Base-by-base conservation (phyloP, 805 yeast species). In the Candida ortonii region DNA sequence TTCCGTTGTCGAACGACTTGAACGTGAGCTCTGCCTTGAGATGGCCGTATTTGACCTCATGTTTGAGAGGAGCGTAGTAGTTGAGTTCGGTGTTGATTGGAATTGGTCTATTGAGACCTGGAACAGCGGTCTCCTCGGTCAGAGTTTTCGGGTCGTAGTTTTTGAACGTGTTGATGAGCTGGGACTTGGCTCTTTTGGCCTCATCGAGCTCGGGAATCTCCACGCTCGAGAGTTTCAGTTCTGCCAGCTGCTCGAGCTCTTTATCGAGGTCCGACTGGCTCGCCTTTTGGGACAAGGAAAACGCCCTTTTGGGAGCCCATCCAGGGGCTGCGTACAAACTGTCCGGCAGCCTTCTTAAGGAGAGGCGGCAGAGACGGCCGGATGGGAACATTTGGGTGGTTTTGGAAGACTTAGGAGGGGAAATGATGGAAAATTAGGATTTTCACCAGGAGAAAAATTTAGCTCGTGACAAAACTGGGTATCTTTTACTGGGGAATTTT, bases 1-100 rank as follows among this genome's bases (percentile, higher is more conserved):
- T 82, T 39, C 76, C 76, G 35, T 75, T 71, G 39, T 81, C 84
- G 57, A 74, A 83, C 7, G 90, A 81, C 46, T 83, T 75, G 48
- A 90, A 70, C 28, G 76, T 77, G 26, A 90, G 54, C 43, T 77
- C 83, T n/a, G 94, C 94, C 14, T 82, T 88, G 39, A 78, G 65
- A 55, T 85, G 78, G 4, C 93, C 89, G 49, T 84, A 74, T 19
- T 76, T 77, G 19, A 72, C 65, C 25, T 78, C 73, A 39, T 80
- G 76, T 52, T 75, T 76, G 43, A 88, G 53, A 2, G 97, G 97
- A 21, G 86, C 84, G 55, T 80, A 80, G 57, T 85, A 78, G 46
- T 84, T 78, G 29, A 90, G 73, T 54, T 83, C 87, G 2, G 87
- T 93, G 53, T 80, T 86, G 36, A 87, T 63, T n/a, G 97, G 97